Base-by-base conservation (phyloP, 306 rosid species). In the Cucurbita ficifolia region DNA sequence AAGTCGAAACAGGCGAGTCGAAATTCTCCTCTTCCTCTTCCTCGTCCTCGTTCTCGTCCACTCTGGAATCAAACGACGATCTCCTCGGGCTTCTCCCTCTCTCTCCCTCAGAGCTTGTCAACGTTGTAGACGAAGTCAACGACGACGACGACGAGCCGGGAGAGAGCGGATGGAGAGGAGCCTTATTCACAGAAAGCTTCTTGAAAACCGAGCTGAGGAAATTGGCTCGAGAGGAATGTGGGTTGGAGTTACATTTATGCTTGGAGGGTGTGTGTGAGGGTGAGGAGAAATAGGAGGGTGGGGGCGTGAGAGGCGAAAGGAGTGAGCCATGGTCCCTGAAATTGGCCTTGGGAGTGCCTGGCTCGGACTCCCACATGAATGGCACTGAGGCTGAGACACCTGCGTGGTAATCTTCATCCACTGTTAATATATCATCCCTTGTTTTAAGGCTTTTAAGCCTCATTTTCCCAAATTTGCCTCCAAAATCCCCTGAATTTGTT, bases 231-330 rank as follows among this genome's bases (percentile, higher is more conserved):
- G 78, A 57, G 68, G 77, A 4, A 48, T 16, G 10, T 36, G 80
- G 42, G 19, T 50, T 50, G 14, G 54, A 12, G 16, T 48, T 48
- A 48, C 0, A 4, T 12, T 48, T 13, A 48, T 13, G 6, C 13
- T 48, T 64, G 4, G 39, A 78, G 43, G 52, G 79, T 11, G 53
- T 50, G 18, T 3, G 76, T 1, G 79, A 36, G 36, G 79, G 40
- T 17, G 79, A 73, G 75, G 86, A 82, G 77, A 43, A 79, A 24
- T 87, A 85, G 2, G 83, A 80, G 54, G 88, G 88, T 29, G 82
- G 80, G 7, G 80, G 80, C 1, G 76, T 77, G 45, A 67, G 76
- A 74, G 72, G 74, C 46, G 79, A 72, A 4, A 59, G 46, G 1
- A 36, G 1, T 5, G 11, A 2, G 13, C 14, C 24, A 38, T 7